Evolutionary conservation across 441 rosid species (phyloP).

Genomic region (Metrosideros polymorpha): DNA sequence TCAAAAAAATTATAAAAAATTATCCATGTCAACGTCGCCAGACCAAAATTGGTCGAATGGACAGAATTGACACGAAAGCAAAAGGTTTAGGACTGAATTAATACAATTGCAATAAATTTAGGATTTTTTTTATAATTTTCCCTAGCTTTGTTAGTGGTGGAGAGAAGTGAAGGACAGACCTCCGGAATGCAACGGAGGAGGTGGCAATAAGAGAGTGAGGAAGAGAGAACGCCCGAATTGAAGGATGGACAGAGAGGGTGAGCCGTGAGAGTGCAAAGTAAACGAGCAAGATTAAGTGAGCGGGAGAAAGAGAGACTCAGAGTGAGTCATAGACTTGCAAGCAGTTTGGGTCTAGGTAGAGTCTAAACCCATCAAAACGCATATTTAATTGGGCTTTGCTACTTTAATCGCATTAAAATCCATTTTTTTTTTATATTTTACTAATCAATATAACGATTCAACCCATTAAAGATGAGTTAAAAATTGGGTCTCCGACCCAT

Average conservation of each 20-base stretch:
- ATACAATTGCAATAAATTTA: too few relatives aligned
- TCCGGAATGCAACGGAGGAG: background rate
- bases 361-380: background rate
- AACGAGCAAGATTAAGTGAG: background rate
- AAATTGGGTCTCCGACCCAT: background rate
- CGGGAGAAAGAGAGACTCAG: background rate
- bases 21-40: too few relatives aligned
- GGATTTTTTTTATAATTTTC: too few relatives aligned
- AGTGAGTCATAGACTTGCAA: background rate
- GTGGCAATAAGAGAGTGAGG: background rate
- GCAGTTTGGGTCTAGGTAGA: background rate
- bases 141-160: too few relatives aligned
- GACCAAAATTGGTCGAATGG: too few relatives aligned
- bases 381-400: background rate
- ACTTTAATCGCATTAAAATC: background rate
- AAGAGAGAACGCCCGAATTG: rapidly evolving
- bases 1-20: too few relatives aligned
- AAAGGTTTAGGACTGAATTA: too few relatives aligned
- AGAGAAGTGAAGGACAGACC: background rate
- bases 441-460: background rate
- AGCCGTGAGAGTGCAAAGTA: background rate
- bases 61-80: too few relatives aligned
- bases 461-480: background rate
- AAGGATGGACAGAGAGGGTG: background rate
- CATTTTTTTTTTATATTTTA: background rate